Percentiles rank a stretch among this genome's conserved stretches.
Conservation (phyloP, 1,284 basidiomycete species). For the Chiua sp. region DNA sequence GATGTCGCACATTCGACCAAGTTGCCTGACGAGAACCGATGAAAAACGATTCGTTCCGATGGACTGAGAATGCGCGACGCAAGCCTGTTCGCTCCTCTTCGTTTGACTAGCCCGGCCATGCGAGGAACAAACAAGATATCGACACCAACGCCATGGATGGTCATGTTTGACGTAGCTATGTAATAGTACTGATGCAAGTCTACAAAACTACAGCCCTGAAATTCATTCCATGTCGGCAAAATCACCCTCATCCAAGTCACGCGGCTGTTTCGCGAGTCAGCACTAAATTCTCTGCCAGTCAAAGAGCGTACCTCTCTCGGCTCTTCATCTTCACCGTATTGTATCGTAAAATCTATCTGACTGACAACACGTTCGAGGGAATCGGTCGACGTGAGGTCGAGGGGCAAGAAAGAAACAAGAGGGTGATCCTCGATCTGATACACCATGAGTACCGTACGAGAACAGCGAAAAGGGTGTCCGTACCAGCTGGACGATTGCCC, state of each 20-base stretch:
- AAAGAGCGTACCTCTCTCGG: constrained; percentile 75
- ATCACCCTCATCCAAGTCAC: constrained; percentile 88
- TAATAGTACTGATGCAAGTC: too few relatives aligned
- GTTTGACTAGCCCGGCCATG: constrained; percentile 58
- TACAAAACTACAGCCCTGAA: constrained; percentile 8
- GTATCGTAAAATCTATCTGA: constrained; percentile 97
- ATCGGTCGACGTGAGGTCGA: constrained; percentile 91
- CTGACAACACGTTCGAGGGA: constrained; percentile 91
- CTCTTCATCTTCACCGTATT: constrained; percentile 95
- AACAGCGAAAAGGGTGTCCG: constrained; percentile 31
- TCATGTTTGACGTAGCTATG: too few relatives aligned
- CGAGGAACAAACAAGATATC: constrained; percentile 79
- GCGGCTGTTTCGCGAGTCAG: constrained; percentile 57
- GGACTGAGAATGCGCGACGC: constrained; percentile 69
- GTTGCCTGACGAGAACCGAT: constrained; percentile 33
- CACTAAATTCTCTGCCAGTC: neutral
- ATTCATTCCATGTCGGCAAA: constrained; percentile 72
- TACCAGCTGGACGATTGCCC: constrained; percentile 94
- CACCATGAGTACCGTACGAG: constrained; percentile 12
- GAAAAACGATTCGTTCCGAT: constrained; percentile 55
- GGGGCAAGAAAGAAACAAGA: constrained; percentile 94
- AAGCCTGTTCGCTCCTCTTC: constrained; percentile 55
- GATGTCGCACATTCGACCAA: constrained; percentile 15
- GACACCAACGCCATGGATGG: constrained; percentile 78
- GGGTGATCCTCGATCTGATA: constrained; percentile 97